Evolutionary conservation across 805 yeast species (phyloP), one percentile per base, ranked within the genome.

Genomic region (Saccharomycopsis microspora): DNA sequence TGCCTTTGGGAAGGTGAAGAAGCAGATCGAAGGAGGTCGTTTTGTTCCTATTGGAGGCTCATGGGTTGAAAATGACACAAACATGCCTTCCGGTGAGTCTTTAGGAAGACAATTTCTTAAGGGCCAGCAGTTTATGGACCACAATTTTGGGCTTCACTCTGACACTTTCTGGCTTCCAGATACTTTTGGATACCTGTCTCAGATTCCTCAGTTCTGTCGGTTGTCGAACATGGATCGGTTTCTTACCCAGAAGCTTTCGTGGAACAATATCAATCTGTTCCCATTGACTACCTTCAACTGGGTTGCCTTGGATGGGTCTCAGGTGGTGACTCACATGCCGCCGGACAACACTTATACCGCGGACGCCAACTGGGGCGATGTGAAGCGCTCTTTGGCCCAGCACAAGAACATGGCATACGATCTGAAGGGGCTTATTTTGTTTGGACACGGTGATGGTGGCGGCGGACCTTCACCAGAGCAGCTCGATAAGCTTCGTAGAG

Each of bases 1-100:
- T 32, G 72, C 86, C 41, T 87, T 78, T 57, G 63, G 69, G 32
- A 72, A 78, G 47, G 70, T 85, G 37, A 73, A 84, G 55, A 54
- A 63, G 34, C 75, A 77, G 32, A 81, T 82, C 47, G 68, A 74
- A 43, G 76, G 76, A 27, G 84, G 85, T 45, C 82, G 84, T 55
- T 90, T 90, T 58, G 71, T 89, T 43, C 95, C 96, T 7, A 75
- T 93, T 51, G 98, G 98, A 45, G 98, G 98, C 4, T 79, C 96
- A 0, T 90, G 97, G 97, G 97, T 93, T 40, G 98, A 90, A 64
- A 82, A 87, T 62, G 98, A 90, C 62, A 90, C 97, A 7, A 90
- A 90, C 64, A 71, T 90, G 66, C 98, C 98, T n/a, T 70, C 76
- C 53, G 97, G 97, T 41, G 98, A 90, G 64, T 82, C 96, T 0